Percentiles rank a stretch among this genome's conserved stretches.
These are phyloP conservation scores for Pugionium dolabratum DNA, from an alignment of 345 rosid species.

Conservation along the genomic window DNA sequence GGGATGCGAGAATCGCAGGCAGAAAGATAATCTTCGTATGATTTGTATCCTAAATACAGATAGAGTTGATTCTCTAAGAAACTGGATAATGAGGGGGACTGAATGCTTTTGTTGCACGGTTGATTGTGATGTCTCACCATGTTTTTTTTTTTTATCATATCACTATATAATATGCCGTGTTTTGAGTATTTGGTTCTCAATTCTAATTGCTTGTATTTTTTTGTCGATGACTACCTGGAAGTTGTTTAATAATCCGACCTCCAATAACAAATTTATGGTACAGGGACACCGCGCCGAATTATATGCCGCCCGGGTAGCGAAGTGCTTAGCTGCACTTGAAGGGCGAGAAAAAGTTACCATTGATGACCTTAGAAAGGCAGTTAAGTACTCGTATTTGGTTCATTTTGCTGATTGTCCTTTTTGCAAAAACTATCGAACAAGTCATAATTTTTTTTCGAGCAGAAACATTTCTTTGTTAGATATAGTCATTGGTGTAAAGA, in stretches of 20 bases:
- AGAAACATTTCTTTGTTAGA: neutral
- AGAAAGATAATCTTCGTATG: slow-evolving; percentile 8
- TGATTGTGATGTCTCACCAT: slow-evolving; percentile 24
- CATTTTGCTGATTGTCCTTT: neutral
- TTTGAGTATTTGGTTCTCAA: slow-evolving; percentile 9
- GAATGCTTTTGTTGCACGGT: slow-evolving; percentile 1
- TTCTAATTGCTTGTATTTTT: neutral
- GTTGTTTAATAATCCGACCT: neutral
- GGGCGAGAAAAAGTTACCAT: slow-evolving; percentile 88
- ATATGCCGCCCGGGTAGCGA: slow-evolving; percentile 91
- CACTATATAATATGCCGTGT: slow-evolving; percentile 8
- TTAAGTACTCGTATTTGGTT: slow-evolving; percentile 52
- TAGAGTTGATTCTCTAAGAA: slow-evolving; percentile 2
- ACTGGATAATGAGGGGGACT: slow-evolving; percentile 14
- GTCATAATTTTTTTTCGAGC: neutral
- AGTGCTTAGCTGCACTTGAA: slow-evolving; percentile 93
- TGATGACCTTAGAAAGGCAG: slow-evolving; percentile 96
- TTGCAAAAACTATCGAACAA: neutral
- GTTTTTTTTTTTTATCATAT: slow-evolving; percentile 11
- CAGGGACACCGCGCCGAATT: slow-evolving; percentile 98
- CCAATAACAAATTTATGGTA: slow-evolving; percentile 25
- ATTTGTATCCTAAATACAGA: neutral
- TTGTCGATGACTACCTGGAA: neutral
- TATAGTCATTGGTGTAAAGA: neutral
- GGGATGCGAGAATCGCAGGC: slow-evolving; percentile 12